Evolutionary conservation across 2,329 filamentous ascomycete genomes (phyloP), one percentile per base, ranked within the genome.

Genomic region (Colletotrichum sp.): DNA sequence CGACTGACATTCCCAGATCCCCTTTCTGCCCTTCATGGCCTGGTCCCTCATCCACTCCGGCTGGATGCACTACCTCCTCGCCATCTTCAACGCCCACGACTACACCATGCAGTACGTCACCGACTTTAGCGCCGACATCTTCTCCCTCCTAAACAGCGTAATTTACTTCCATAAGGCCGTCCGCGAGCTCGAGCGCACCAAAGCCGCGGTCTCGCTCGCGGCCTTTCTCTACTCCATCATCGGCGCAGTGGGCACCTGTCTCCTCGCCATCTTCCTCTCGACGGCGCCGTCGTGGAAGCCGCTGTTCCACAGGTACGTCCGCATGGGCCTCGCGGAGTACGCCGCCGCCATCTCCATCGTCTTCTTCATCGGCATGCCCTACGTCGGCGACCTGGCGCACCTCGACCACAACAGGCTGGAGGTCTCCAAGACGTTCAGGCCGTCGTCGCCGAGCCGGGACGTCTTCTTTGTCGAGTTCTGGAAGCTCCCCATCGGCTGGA

Each of bases 91-190:
- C 81, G 92, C 91, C 5, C 91, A 93, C 79, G 91, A 93, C 81
- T 93, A 91, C 90, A 93, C 92, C 0, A 94, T 93, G 92, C 87
- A 90, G 78, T 93, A 93, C 81, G 92, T 94, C 64, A 94, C 92
- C 3, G 91, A 89, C 24, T 93, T 93, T 81, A 92, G 88, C 75
- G 91, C 90, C 58, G 92, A 93, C 80, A 92, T 93, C 70, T 93
- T 93, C 80, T 92, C 91, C 4, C 86, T 94, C 10, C 84, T 93
- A 32, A 93, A 93, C 82, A 92, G 90, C 78, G 89, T 93, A 73
- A 93, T 93, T 78, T 94, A 93, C 82, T 92, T 94, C 79, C 89
- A 93, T 82, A 93, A 93, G 82, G 91, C 91, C 3, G 87, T 92
- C 38, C 90, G 93, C 80, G 92, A 93, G 80, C 85, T 93, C 3